Base-by-base conservation (phyloP, 257 asterid genomes). In the Verbena officinalis region DNA sequence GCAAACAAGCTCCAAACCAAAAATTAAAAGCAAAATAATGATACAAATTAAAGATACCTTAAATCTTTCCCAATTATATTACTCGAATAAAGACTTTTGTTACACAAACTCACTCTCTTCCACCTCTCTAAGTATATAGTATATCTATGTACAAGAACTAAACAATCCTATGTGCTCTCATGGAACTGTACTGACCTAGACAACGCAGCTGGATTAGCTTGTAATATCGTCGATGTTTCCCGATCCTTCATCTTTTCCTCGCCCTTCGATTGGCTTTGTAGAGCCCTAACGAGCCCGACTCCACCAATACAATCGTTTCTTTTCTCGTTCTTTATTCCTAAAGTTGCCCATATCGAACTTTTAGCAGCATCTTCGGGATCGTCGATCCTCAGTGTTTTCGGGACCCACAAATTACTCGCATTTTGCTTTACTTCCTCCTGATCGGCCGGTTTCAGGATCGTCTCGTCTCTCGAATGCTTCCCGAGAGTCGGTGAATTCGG, bases 121-220 rank as follows among this genome's bases (percentile, higher is more conserved):
- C 39, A n/a, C 31, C 55, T 68, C 16, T 19, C 54, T 17, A 8
- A 17, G 21, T 62, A 13, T 57, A 50, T 51, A 39, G 44, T 38
- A 42, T 64, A 24, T 38, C 20, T 45, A 66, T 66, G 72, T 67
- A 78, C 80, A 70, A 50, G 57, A 67, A 70, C 72, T 39, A 36
- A 62, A 42, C 24, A 66, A 62, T 36, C 55, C 75, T 9, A 83
- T 9, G 83, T 79, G 65, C 69, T 81, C 84, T 91, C 96, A 6
- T 73, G 88, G 81, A 88, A 91, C 80, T 70, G 79, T 50, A 84
- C 40, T 2, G 96, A 88, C 77, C 98, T 75, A 22, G 95, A 88
- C 59, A 88, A 20, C 44, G 98, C 96, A 10, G 98, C 95, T 40
- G 96, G 98, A 78, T 90, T 90, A 56, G 95, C 97, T 57, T 78